phyloP scores from a whole-genome alignment of 345 rosid species.

The rapeseed (Brassica napus) region DNA sequence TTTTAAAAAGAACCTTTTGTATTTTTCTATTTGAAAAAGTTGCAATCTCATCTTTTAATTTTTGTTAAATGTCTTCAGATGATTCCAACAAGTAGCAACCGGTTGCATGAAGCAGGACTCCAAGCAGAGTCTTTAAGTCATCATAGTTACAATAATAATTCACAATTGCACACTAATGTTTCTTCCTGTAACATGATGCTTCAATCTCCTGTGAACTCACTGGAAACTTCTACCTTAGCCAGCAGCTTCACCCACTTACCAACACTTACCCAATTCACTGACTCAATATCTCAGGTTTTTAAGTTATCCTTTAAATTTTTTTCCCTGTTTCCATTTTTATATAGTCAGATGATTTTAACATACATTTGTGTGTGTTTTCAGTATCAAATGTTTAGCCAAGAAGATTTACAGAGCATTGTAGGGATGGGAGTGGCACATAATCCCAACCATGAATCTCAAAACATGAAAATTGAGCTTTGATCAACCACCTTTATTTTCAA shows the following conservation, averaged over 20 bases:
- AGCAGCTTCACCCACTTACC: slow-evolving; percentile 46
- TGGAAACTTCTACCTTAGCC: slow-evolving; percentile 35
- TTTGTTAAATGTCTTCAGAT: slow-evolving; percentile 40
- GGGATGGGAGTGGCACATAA: slow-evolving; percentile 75
- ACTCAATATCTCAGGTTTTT: slow-evolving; percentile 50
- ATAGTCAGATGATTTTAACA: background rate
- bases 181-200: slow-evolving; percentile 41
- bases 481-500: background rate
- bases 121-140: slow-evolving; percentile 51
- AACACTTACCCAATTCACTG: slow-evolving; percentile 50
- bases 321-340: background rate
- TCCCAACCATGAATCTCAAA: slow-evolving; percentile 41
- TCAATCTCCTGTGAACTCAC: slow-evolving; percentile 39
- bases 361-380: slow-evolving; percentile 25
- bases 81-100: slow-evolving; percentile 45
- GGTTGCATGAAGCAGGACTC: slow-evolving; percentile 48
- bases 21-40: background rate
- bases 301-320: background rate
- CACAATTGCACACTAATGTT: slow-evolving; percentile 38
- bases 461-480: slow-evolving; percentile 63
- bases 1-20: slow-evolving; percentile 12
- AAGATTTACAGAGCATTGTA: slow-evolving; percentile 77
- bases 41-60: background rate
- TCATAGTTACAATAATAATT: slow-evolving; percentile 30
- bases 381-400: slow-evolving; percentile 62